Evolutionary conservation across 352 stramenopile genomes (phyloP), one percentile per base, ranked within the genome.

Genomic region (Phytophthora constricta): DNA sequence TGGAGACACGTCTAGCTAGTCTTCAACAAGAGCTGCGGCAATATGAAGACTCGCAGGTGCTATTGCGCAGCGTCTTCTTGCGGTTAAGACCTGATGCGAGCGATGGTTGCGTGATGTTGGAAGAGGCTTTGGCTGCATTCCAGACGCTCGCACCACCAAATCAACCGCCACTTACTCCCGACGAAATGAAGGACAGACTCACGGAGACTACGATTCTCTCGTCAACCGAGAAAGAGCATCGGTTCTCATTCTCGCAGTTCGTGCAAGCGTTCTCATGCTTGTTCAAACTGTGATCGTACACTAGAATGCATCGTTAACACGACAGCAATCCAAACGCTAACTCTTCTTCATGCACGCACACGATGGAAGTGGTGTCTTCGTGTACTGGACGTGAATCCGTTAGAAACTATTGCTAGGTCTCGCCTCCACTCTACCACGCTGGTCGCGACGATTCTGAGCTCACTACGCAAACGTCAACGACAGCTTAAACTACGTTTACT

Each of bases 401-500:
- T 42, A 47, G n/a, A 47, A 47, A 47, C 41, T 47, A 47, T 47
- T 47, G 41, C 41, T 47, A 17, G 41, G 41, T 23, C 41, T 47
- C 16, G n/a, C 41, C 16, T 47, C 41, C 41, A 23, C 41, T 47
- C 41, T 47, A 47, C 41, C 41, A 37, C 41, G 41, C 41, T 47
- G 41, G 41, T 10, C 9, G 11, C 9, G 9, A 42, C 34, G 10
- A 10, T 42, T 16, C 3, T 16, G 34, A 19, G 34, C 11, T 43
- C 43, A 62, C n/a, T 31, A 54, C n/a, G 17, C 22, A 17, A 20
- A 56, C 37, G 25, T 25, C 43, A 48, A 41, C 50, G 46, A 20
- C 42, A 59, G 39, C 57, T 63, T 62, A n/a, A 58, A 22, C 41
- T 33, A 62, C 47, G 52, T 43, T 80, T 84, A 96, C 82, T 96